These are phyloP conservation scores for Monilinia vaccinii-corymbosi DNA, from an alignment of 2,329 filamentous ascomycete genomes.

Conservation along the genomic window DNA sequence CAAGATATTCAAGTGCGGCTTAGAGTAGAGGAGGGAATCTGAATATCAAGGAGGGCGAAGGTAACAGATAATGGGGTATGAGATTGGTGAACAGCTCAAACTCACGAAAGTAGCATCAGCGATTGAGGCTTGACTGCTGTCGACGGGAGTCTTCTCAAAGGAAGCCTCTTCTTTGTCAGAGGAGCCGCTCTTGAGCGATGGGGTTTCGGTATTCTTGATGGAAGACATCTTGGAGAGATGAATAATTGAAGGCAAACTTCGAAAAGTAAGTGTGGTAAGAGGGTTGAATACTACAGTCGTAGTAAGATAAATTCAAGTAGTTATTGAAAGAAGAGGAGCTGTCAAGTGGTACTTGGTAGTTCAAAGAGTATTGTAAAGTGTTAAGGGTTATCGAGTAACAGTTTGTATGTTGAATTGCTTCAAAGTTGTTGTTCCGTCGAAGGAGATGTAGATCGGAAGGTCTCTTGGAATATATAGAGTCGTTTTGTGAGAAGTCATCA, in stretches of 20 bases:
- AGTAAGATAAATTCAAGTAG: not conserved
- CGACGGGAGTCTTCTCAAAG: not conserved
- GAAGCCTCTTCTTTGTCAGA: not conserved
- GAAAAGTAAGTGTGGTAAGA: not conserved
- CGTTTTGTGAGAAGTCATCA: too few relatives aligned
- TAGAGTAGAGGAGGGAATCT: not conserved
- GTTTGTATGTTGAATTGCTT: not conserved
- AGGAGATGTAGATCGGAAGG: not conserved
- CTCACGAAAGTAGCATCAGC: not conserved
- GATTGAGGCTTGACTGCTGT: not conserved
- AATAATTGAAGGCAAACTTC: too few relatives aligned
- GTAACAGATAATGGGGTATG: not conserved
- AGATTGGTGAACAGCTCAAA: not conserved
- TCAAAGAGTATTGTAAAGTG: not conserved
- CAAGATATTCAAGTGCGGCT: not conserved
- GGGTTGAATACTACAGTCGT: not conserved
- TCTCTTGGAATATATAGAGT: not conserved
- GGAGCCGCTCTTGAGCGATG: not conserved
- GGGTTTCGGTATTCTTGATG: not conserved
- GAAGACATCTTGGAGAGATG: not conserved
- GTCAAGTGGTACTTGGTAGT: not conserved
- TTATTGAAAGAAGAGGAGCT: not conserved
- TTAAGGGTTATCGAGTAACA: not conserved
- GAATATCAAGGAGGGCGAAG: not conserved
- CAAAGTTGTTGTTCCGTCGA: not conserved